Evolutionary conservation across 257 asterid genomes (phyloP).

Genomic region (Fraxinus excelsior): DNA sequence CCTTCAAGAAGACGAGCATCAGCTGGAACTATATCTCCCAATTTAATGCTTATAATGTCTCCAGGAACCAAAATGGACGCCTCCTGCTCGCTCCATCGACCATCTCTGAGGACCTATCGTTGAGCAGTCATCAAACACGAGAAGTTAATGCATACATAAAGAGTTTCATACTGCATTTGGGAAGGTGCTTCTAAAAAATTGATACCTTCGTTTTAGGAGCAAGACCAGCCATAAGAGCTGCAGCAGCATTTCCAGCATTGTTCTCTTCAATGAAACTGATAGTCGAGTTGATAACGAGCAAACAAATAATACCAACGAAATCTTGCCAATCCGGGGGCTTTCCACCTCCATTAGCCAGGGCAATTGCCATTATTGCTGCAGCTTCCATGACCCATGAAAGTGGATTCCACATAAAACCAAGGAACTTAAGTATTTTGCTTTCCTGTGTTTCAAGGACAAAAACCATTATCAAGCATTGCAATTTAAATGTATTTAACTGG

Average conservation of each 20-base stretch:
- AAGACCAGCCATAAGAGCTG: slow-evolving; percentile 99
- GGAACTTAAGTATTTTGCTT: slow-evolving; percentile 89
- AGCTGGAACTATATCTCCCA: slow-evolving; percentile 90
- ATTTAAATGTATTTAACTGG: neutral
- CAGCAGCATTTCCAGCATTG: slow-evolving; percentile 99
- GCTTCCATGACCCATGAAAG: slow-evolving; percentile 99
- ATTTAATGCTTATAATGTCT: slow-evolving; percentile 83
- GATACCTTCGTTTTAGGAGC: slow-evolving; percentile 95
- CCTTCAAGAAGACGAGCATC: slow-evolving; percentile 99
- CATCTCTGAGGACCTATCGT: slow-evolving; percentile 85
- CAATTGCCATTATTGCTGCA: slow-evolving; percentile 97
- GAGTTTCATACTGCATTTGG: neutral
- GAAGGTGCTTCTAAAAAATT: too few relatives aligned
- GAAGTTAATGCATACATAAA: neutral
- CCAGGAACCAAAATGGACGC: slow-evolving; percentile 95
- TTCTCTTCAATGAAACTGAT: slow-evolving; percentile 97
- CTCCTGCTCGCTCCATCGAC: slow-evolving; percentile 90
- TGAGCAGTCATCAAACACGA: neutral
- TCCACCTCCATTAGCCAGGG: slow-evolving; percentile 86
- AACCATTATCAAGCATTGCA: slow-evolving; percentile 1
- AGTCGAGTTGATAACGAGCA: slow-evolving; percentile 96
- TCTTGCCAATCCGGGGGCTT: slow-evolving; percentile 98
- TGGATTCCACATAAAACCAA: slow-evolving; percentile 99
- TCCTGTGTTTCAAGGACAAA: slow-evolving; percentile 45
- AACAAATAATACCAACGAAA: slow-evolving; percentile 83